Base-by-base conservation (phyloP, 345 rosid genomes). In the Eucalyptus curtisii region DNA sequence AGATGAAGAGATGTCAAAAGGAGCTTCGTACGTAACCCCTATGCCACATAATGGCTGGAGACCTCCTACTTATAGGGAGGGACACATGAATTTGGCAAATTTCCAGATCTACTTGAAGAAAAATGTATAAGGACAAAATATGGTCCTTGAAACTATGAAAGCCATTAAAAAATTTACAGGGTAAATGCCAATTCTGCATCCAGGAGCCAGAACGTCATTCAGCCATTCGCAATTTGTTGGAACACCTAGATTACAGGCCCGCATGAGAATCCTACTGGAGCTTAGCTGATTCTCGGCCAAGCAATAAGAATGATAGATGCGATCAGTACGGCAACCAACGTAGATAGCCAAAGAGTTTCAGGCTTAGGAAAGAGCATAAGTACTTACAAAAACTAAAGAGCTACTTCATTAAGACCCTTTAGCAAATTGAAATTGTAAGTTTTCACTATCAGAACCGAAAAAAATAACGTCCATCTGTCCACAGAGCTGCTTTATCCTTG, bases 391-490 rank as follows among this genome's bases (percentile, higher is more conserved):
- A 13, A 50, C 40, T 80, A 88, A n/a, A 81, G 17, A 40, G 64
- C 47, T 50, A 48, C 33, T 30, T 61, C 33, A n/a, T 13, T 27
- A 61, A 30, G 31, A 30, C 71, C 71, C 33, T 50, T 47, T 7
- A 25, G 50, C 61, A 87, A 68, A 85, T 37, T 27, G 40, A 86
- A 84, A 42, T 68, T 52, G 20, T 49, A 7, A 52, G 17, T 42
- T 53, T 53, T 86, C 68, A 24, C 50, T 86, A 42, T 27, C 90
- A 87, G 89, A 96, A 99, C 99, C 95, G 99, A 90, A 97, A 98
- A 95, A 97, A 96, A 89, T 97, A 97, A 48, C 99, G 96, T 53
- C 99, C 99, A 89, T 97, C 99, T 7, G 99, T 97, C 99, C 99
- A 97, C 14, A 97, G 93, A 89, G 97, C 98, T 27, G 99, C 99